Conservation (phyloP, 2,329 filamentous ascomycete genomes). For the Fusarium praegraminearum region DNA sequence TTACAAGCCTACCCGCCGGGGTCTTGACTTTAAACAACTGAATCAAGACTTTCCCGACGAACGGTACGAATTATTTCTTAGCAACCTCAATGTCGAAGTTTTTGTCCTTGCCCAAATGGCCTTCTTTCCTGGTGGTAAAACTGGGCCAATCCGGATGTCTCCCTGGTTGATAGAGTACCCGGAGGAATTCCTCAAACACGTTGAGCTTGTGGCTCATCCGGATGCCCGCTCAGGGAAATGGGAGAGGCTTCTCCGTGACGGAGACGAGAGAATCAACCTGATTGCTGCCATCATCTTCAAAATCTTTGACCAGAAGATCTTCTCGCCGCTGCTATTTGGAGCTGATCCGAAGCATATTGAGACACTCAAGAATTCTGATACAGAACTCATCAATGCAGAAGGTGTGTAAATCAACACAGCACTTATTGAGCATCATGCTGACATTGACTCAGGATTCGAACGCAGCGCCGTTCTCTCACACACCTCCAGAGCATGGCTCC, state of each 20-base stretch:
- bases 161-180: slow-evolving; percentile 45
- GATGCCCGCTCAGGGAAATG: slow-evolving; percentile 44
- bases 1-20: slow-evolving; percentile 34
- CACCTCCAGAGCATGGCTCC: slow-evolving; percentile 45
- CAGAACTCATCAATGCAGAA: slow-evolving; percentile 44
- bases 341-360: slow-evolving; percentile 44
- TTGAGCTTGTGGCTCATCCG: slow-evolving; percentile 47
- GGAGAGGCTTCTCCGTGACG: slow-evolving; percentile 46
- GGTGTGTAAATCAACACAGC: slow-evolving; percentile 38
- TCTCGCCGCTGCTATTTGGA: slow-evolving; percentile 51
- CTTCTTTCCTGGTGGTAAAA: slow-evolving; percentile 33
- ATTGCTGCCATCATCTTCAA: slow-evolving; percentile 49
- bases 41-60: slow-evolving; percentile 35
- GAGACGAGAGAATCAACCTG: slow-evolving; percentile 42
- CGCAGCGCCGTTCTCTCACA: slow-evolving; percentile 46
- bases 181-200: slow-evolving; percentile 44
- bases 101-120: slow-evolving; percentile 34
- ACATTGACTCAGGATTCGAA: slow-evolving; percentile 46
- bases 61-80: slow-evolving; percentile 42
- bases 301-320: slow-evolving; percentile 46
- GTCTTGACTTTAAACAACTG: slow-evolving; percentile 29
- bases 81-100: slow-evolving; percentile 42
- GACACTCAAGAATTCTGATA: slow-evolving; percentile 43
- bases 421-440: slow-evolving; percentile 2
- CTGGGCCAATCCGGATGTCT: slow-evolving; percentile 9